Base-by-base conservation (phyloP, 192 early-diverging fungal species). In the Podila epigama region DNA sequence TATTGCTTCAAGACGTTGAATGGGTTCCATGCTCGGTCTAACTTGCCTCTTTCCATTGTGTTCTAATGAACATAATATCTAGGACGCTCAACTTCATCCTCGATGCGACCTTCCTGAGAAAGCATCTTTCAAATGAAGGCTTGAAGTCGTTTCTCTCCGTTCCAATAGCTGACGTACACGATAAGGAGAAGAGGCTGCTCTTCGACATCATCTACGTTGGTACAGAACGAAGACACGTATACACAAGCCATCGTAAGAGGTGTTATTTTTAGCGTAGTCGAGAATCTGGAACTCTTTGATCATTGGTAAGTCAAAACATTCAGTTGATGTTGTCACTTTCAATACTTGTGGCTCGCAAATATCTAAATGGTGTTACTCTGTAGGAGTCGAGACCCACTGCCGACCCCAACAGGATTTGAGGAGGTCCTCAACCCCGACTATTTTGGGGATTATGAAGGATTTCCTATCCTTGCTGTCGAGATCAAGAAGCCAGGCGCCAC, bases 331-430 rank as follows among this genome's bases (percentile, higher is more conserved):
- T 55, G 5, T 2, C 29, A 6, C 33, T 5, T 8, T 29, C 28
- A 22, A 29, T 8, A 53, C 20, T 4, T 9, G 31, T 16, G 15
- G 29, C 56, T 58, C 35, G 22, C 18, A 39, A 58, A 51, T 51
- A 1, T 51, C 34, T 34, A 20, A 9, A 33, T 20, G 25, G 22
- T 35, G 33, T 39, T 22, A 2, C 32, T 9, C n/a, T 54, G 3
- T 58, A 58, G 56, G 56, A 58, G 22, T 58, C 33, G 56, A 39
- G 35, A 58, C 22, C 56, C 56, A 25, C 20, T 58, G 35, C 56
- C 56, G n/a, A 40, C 20, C 12, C 56, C 56, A 1, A 36, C 15
- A n/a, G 54, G 54, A 16, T 56, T 56, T 56, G 54, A 58, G 11
- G 56, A 58, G 35, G 35, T 39, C 4, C 39, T 39, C 56, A 39